Percentiles rank a stretch among this genome's conserved stretches.
These are phyloP conservation scores for Hymenoscyphus linearis DNA, from an alignment of 2,329 filamentous ascomycete species.

Conservation along the genomic window DNA sequence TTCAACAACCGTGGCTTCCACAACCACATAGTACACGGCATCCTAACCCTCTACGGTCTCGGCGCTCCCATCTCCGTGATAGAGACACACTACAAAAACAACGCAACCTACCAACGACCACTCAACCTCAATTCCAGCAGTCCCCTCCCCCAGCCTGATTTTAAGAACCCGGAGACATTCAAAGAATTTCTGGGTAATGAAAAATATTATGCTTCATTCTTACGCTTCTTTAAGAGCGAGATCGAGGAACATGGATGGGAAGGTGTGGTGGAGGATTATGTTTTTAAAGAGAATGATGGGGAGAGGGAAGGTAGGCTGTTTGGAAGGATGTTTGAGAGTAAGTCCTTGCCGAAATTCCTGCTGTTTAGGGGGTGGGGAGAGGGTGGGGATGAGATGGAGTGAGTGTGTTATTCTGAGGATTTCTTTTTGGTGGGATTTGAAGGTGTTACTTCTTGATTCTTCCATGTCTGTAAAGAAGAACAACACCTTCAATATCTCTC, in stretches of 20 bases:
- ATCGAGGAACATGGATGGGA: constrained; percentile 61
- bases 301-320: constrained; percentile 64
- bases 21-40: constrained; percentile 76
- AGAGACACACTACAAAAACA: constrained; percentile 57
- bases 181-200: constrained; percentile 57
- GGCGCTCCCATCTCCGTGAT: constrained; percentile 58
- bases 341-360: constrained; percentile 13
- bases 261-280: constrained; percentile 55
- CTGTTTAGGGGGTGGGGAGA: no score
- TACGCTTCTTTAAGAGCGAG: constrained; percentile 70
- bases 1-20: constrained; percentile 75
- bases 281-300: constrained; percentile 65
- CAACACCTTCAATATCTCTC: no score
- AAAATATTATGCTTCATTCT: constrained; percentile 65
- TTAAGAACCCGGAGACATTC: constrained; percentile 46
- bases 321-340: constrained; percentile 60
- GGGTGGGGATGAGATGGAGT: no score
- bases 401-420: no score
- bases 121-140: constrained; percentile 21
- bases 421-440: no score
- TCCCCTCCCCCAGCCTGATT: constrained; percentile 38
- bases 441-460: no score
- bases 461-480: no score
- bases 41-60: constrained; percentile 72
- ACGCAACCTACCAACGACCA: constrained; percentile 61